Evolutionary conservation across 306 rosid genomes (phyloP).

Genomic region (Ammopiptanthus mongolicus): DNA sequence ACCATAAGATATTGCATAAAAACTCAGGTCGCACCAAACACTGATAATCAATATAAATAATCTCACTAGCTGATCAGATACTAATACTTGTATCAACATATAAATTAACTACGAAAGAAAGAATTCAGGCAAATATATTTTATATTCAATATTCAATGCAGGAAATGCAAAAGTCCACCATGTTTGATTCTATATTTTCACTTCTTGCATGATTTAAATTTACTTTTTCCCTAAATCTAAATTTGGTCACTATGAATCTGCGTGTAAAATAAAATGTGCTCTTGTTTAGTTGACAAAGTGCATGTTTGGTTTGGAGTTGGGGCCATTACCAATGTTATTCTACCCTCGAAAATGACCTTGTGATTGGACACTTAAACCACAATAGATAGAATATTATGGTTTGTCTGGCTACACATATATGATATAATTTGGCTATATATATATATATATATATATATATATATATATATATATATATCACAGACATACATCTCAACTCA

Average conservation of each 20-base stretch:
- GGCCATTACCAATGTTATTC: too few relatives aligned
- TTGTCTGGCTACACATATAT: background rate
- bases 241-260: background rate
- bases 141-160: background rate
- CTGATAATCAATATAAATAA: background rate
- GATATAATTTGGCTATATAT: too few relatives aligned
- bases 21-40: background rate
- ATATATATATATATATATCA: too few relatives aligned
- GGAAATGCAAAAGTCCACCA: background rate
- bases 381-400: background rate
- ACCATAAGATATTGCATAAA: background rate
- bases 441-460: too few relatives aligned
- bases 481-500: too few relatives aligned
- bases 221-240: background rate
- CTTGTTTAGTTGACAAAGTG: background rate
- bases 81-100: background rate
- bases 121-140: background rate
- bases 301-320: background rate
- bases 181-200: background rate
- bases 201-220: background rate
- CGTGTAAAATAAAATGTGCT: background rate
- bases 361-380: background rate
- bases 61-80: conserved; percentile 3
- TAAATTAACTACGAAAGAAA: background rate
- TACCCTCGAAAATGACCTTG: background rate